phyloP scores from a whole-genome alignment of 768 basidiomycete genomes.

The Collybia mongolica region DNA sequence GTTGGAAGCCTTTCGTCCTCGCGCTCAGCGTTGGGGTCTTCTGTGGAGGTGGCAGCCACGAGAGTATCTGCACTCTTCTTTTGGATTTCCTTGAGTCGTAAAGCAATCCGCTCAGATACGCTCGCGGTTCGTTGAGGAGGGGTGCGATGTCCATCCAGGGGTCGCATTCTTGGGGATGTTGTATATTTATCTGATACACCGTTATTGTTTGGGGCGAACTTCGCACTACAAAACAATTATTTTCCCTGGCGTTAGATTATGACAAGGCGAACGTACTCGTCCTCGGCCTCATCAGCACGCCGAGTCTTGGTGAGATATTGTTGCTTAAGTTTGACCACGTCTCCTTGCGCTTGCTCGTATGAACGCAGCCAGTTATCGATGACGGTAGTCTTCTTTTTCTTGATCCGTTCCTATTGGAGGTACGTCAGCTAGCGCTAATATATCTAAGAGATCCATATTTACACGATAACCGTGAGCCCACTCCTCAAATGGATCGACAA shows the following conservation, averaged over 20 bases:
- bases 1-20: conserved; percentile 37
- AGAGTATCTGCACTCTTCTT: conserved; percentile 46
- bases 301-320: conserved; percentile 77
- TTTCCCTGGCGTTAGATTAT: background rate
- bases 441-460: conserved; percentile 12
- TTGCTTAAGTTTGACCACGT: conserved; percentile 73
- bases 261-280: conserved; percentile 65
- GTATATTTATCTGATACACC: conserved; percentile 73
- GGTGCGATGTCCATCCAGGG: conserved; percentile 48
- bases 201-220: conserved; percentile 74
- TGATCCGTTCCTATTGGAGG: conserved; percentile 54
- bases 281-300: conserved; percentile 88
- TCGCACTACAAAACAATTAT: conserved; percentile 51
- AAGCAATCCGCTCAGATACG: conserved; percentile 84
- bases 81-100: conserved; percentile 80
- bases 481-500: conserved; percentile 75
- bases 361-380: conserved; percentile 66
- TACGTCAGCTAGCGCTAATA: conserved; percentile 9
- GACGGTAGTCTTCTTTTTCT: conserved; percentile 53
- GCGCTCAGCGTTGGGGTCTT: conserved; percentile 24
- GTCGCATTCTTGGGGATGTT: conserved; percentile 67
- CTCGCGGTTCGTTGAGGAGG: conserved; percentile 68
- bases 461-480: conserved; percentile 82
- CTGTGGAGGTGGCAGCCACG: conserved; percentile 27
- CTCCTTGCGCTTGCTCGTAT: conserved; percentile 68